These are phyloP conservation scores for Rosa persica DNA, from an alignment of 306 rosid species.

Conservation along the genomic window DNA sequence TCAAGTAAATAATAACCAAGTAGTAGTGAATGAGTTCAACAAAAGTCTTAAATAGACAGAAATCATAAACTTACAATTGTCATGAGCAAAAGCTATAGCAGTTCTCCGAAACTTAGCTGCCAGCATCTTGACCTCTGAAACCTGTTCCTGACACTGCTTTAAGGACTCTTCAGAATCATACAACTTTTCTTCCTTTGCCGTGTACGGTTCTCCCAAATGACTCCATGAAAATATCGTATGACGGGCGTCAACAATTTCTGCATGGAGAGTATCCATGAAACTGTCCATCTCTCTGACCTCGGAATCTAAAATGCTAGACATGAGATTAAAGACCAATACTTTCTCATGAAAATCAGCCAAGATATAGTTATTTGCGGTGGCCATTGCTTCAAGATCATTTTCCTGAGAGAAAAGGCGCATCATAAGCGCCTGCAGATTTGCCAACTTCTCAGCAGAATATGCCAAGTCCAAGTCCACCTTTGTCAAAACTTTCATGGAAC, in stretches of 20 bases:
- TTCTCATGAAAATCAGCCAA: constrained; percentile 50
- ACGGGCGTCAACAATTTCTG: constrained; percentile 65
- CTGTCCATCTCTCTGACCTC: constrained; percentile 86
- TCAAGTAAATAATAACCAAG: constrained; percentile 27
- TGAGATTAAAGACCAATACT: constrained; percentile 62
- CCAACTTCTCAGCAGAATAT: constrained; percentile 74
- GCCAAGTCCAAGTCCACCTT: constrained; percentile 79
- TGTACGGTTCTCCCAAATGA: constrained; percentile 56
- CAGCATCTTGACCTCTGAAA: constrained; percentile 70
- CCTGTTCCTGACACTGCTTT: constrained; percentile 64
- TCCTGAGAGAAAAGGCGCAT: constrained; percentile 65
- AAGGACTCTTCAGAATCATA: constrained; percentile 66
- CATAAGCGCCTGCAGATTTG: constrained; percentile 68
- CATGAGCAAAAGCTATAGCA: constrained; percentile 47
- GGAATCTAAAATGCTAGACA: constrained; percentile 71
- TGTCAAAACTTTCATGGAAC: constrained; percentile 52
- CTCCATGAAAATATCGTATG: constrained; percentile 63
- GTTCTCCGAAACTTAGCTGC: constrained; percentile 74
- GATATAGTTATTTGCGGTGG: constrained; percentile 34
- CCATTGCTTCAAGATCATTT: constrained; percentile 69
- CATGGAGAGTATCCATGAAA: constrained; percentile 69
- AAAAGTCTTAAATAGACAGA: constrained; percentile 16
- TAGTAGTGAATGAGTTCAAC: constrained; percentile 22
- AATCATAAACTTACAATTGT: constrained; percentile 47
- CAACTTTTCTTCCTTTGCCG: constrained; percentile 64